Percentiles rank a stretch among this genome's conserved stretches.
Evolutionary conservation across 2,329 filamentous ascomycete genomes (phyloP).

Genomic region (Podosphaera xanthii): DNA sequence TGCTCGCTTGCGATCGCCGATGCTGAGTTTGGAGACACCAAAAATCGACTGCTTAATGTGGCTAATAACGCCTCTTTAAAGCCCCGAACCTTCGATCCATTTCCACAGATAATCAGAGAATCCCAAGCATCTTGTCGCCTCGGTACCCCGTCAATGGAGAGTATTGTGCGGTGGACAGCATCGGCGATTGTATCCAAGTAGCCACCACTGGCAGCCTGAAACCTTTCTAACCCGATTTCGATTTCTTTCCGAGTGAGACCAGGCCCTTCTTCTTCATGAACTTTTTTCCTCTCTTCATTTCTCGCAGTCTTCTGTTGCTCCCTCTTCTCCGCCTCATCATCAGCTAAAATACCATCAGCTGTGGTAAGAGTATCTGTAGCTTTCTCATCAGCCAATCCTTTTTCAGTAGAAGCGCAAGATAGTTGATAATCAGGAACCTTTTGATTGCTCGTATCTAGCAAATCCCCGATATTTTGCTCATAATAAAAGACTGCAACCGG

Average conservation of each 20-base stretch:
- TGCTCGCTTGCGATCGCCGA: slow-evolving; percentile 96
- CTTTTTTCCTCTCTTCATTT: slow-evolving; percentile 14
- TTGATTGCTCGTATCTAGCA: slow-evolving; percentile 20
- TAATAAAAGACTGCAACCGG: slow-evolving; percentile 49
- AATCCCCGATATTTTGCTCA: slow-evolving; percentile 32
- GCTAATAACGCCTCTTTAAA: slow-evolving; percentile 76
- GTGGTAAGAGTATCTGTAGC: slow-evolving; percentile 4
- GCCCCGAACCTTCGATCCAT: slow-evolving; percentile 49
- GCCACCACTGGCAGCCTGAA: slow-evolving; percentile 40
- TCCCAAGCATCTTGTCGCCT: slow-evolving; percentile 83
- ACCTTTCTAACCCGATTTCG: slow-evolving; percentile 57
- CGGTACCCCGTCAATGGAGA: slow-evolving; percentile 61
- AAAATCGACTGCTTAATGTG: slow-evolving; percentile 58
- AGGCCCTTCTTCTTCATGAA: slow-evolving; percentile 18
- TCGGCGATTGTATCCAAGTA: slow-evolving; percentile 69
- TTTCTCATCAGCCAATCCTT: slow-evolving; percentile 5
- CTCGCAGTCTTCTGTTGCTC: slow-evolving; percentile 13
- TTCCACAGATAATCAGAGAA: slow-evolving; percentile 73
- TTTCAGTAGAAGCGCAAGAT: not conserved
- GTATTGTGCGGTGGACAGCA: slow-evolving; percentile 62
- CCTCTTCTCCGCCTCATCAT: slow-evolving; percentile 8
- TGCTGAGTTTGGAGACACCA: slow-evolving; percentile 76
- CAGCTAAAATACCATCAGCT: slow-evolving; percentile 4
- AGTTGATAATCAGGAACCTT: slow-evolving; percentile 16
- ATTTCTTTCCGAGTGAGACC: slow-evolving; percentile 41